Conservation (phyloP, 495 filamentous ascomycete genomes). For the Talaromyces borbonicus region DNA sequence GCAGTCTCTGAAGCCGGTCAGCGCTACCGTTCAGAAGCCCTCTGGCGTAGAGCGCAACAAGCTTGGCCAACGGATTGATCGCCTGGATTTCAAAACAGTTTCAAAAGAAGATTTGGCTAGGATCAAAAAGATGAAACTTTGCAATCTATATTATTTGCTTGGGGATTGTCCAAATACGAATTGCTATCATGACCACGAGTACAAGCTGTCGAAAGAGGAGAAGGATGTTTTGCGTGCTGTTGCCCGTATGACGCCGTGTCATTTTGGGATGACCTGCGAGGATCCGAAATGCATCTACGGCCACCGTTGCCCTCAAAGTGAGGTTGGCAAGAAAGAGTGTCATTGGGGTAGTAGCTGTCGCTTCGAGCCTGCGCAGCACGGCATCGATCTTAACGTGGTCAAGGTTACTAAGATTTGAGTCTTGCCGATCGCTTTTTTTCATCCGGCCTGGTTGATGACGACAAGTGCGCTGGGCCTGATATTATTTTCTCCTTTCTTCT, state of each 20-base stretch:
- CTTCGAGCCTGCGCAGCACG: conserved; percentile 38
- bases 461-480: neutral
- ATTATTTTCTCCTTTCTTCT: neutral
- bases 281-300: conserved; percentile 77
- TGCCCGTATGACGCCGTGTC: conserved; percentile 70
- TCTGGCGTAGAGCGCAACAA: conserved; percentile 58
- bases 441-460: no score
- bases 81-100: conserved; percentile 40
- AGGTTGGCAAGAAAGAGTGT: conserved; percentile 40
- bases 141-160: conserved; percentile 76
- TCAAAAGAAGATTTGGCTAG: conserved; percentile 49
- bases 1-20: conserved; percentile 42
- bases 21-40: conserved; percentile 38
- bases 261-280: conserved; percentile 62
- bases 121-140: conserved; percentile 64
- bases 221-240: conserved; percentile 57
- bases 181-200: conserved; percentile 68
- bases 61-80: conserved; percentile 63
- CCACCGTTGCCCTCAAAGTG: conserved; percentile 48
- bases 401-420: conserved; percentile 42
- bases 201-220: conserved; percentile 58
- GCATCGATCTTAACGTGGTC: conserved; percentile 42
- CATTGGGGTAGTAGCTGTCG: conserved; percentile 42
- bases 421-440: no score
- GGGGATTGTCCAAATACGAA: conserved; percentile 60